Conservation (phyloP, 371 early-diverging fungal genomes). For the Mortierella polycephala region DNA sequence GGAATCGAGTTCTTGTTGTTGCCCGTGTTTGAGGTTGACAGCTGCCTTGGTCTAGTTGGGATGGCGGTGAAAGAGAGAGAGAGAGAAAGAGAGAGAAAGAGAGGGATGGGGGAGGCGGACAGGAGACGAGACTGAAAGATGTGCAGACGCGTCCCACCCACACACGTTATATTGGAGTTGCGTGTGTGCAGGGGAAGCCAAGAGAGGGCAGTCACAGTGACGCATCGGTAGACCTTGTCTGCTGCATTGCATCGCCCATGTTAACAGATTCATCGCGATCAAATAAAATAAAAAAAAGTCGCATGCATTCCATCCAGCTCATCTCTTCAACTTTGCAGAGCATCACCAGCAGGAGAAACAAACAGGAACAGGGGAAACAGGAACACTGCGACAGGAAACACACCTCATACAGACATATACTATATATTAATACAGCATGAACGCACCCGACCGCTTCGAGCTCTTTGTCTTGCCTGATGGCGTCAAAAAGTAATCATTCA, state of each 20-base stretch:
- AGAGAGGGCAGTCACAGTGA: neutral
- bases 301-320: no score
- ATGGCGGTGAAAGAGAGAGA: neutral
- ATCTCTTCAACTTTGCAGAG: no score
- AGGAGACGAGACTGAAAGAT: neutral
- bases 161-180: no score
- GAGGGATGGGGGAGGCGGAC: neutral
- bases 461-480: conserved; percentile 92
- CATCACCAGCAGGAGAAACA: no score
- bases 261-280: neutral
- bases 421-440: conserved; percentile 67
- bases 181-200: neutral
- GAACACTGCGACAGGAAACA: neutral
- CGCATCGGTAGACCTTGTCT: neutral
- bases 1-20: no score
- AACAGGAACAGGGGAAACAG: neutral
- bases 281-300: no score
- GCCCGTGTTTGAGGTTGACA: no score
- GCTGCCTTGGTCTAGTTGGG: neutral
- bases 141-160: conserved; percentile 17
- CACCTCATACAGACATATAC: neutral
- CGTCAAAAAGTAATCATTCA: conserved; percentile 74
- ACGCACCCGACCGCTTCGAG: conserved; percentile 93
- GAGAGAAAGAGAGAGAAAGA: neutral
- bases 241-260: neutral